Evolutionary conservation across 495 filamentous ascomycete genomes (phyloP).

Genomic region (Penicillium herquei): DNA sequence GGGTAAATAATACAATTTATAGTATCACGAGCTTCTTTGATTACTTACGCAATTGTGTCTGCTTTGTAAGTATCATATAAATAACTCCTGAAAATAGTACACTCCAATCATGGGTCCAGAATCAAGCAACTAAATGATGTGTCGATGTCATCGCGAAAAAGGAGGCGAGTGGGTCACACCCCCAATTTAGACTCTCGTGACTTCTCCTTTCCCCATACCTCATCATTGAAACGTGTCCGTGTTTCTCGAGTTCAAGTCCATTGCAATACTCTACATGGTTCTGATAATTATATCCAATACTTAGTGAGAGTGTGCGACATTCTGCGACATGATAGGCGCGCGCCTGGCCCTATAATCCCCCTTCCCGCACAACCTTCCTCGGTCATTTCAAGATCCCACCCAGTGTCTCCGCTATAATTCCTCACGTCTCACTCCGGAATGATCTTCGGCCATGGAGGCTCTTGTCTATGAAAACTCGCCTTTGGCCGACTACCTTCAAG

Average conservation of each 20-base stretch:
- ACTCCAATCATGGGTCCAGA: background rate
- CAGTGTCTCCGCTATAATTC: conserved; percentile 18
- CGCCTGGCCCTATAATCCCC: conserved; percentile 7
- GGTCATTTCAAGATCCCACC: conserved; percentile 6
- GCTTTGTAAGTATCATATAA: too few relatives aligned
- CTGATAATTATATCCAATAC: background rate
- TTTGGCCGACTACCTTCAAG: conserved; percentile 90
- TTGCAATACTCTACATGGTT: conserved; percentile 1
- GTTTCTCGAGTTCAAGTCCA: conserved; percentile 5
- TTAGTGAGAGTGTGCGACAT: conserved; percentile 6
- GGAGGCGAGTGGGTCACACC: conserved; percentile 24
- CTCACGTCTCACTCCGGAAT: conserved; percentile 30
- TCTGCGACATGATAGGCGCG: conserved; percentile 23
- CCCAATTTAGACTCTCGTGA: conserved; percentile 30
- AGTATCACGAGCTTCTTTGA: too few relatives aligned
- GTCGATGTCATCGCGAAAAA: conserved; percentile 20
- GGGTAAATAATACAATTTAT: too few relatives aligned
- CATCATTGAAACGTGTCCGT: conserved; percentile 21
- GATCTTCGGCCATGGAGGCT: conserved; percentile 72
- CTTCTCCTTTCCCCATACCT: conserved; percentile 32
- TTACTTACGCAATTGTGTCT: too few relatives aligned
- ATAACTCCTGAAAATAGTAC: background rate
- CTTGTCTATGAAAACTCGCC: conserved; percentile 88
- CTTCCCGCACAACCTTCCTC: conserved; percentile 2
- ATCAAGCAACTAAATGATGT: background rate